Percentiles rank a stretch among this genome's conserved stretches.
phyloP scores from a whole-genome alignment of 2,329 filamentous ascomycete species.

The Aspergillus caelatus region DNA sequence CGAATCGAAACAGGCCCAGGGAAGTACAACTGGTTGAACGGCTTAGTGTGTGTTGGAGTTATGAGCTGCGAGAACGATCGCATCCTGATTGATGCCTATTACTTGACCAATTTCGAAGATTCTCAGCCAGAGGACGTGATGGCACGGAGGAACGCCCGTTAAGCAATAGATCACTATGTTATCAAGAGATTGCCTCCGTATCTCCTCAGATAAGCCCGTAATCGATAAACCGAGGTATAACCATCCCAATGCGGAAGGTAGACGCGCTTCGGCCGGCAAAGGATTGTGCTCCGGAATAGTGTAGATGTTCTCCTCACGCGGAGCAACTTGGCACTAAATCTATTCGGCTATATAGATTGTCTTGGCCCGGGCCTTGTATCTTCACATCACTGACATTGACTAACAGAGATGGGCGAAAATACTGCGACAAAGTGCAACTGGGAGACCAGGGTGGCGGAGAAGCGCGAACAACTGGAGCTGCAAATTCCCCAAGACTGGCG shows the following conservation, averaged over 20 bases:
- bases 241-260: background rate
- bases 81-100: constrained; percentile 29
- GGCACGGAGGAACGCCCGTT: constrained; percentile 8
- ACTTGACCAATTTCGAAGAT: constrained; percentile 26
- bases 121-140: constrained; percentile 25
- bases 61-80: constrained; percentile 26
- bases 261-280: background rate
- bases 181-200: background rate
- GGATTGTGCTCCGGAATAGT: too few species aligned
- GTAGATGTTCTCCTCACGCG: too few species aligned
- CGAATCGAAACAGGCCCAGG: constrained; percentile 24
- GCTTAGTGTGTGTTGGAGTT: constrained; percentile 27
- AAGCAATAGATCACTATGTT: background rate
- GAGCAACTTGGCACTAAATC: background rate
- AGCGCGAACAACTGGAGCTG: constrained; percentile 31
- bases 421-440: constrained; percentile 15
- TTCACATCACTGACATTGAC: too few species aligned
- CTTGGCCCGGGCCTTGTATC: background rate
- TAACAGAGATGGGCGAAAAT: constrained; percentile 15
- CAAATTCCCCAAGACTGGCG: constrained; percentile 40
- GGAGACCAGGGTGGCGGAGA: constrained; percentile 26
- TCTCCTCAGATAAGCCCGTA: background rate
- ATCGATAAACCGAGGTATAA: background rate
- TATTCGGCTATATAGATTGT: background rate
- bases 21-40: constrained; percentile 30